Conservation (phyloP, 176 grass and related monocot species). For the Bolboschoenus planiculmis region DNA sequence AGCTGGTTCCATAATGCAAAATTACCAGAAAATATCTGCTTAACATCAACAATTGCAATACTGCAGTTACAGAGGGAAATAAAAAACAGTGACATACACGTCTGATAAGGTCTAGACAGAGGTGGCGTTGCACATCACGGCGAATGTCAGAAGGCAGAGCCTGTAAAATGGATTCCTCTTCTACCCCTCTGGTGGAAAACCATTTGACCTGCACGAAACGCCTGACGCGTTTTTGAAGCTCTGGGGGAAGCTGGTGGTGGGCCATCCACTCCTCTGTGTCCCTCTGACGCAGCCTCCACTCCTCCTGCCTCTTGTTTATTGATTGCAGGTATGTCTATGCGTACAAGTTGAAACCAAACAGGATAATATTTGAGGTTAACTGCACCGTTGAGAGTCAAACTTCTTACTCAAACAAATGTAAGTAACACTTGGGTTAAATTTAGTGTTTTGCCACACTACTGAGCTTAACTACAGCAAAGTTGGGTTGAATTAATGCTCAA, state of each 20-base stretch:
- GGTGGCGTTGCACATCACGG: conserved; percentile 84
- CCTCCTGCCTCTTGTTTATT: conserved; percentile 73
- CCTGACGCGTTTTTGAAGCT: conserved; percentile 69
- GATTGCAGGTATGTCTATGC: conserved; percentile 75
- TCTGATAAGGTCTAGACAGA: conserved; percentile 89
- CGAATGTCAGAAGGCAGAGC: conserved; percentile 78
- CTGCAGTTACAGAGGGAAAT: neutral
- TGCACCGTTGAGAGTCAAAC: neutral
- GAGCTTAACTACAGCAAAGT: neutral
- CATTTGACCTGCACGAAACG: conserved; percentile 95
- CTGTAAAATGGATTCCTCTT: conserved; percentile 82
- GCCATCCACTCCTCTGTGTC: conserved; percentile 93
- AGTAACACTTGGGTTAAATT: neutral
- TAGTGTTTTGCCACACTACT: neutral
- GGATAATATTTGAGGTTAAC: neutral
- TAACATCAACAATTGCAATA: neutral
- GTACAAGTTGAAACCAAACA: neutral
- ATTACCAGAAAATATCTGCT: neutral
- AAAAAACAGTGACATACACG: conserved; percentile 49
- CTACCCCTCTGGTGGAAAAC: conserved; percentile 81
- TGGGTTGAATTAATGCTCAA: neutral
- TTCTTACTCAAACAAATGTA: neutral
- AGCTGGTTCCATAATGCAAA: neutral
- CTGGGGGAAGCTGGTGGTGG: conserved; percentile 61
- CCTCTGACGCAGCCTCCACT: conserved; percentile 69